These are phyloP conservation scores for Malassezia dermatis DNA, from an alignment of 1,284 basidiomycete genomes.

Conservation along the genomic window DNA sequence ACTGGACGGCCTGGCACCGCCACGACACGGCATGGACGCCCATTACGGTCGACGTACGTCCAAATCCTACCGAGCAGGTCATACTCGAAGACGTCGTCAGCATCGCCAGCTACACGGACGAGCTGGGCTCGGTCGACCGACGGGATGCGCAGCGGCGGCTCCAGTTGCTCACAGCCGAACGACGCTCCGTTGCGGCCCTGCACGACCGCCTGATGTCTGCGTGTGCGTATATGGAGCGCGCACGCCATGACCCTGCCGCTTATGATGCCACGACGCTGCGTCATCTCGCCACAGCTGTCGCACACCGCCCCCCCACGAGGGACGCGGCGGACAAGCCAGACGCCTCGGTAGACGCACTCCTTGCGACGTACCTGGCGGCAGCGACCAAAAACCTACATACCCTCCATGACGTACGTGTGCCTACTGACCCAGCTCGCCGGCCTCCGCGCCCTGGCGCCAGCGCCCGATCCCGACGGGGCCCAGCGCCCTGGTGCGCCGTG, in stretches of 20 bases:
- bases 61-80: conserved; percentile 49
- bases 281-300: conserved; percentile 68
- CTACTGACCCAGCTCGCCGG: conserved; percentile 4
- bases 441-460: not conserved
- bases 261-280: conserved; percentile 60
- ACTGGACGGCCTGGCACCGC: not conserved
- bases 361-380: conserved; percentile 72
- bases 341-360: conserved; percentile 59
- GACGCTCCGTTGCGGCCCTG: conserved; percentile 86
- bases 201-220: conserved; percentile 73
- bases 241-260: not conserved
- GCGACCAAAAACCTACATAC: conserved; percentile 75
- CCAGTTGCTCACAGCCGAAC: conserved; percentile 73
- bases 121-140: not conserved
- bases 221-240: conserved; percentile 56
- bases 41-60: not conserved
- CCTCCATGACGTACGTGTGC: conserved; percentile 62
- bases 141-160: conserved; percentile 54
- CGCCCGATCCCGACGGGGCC: not conserved
- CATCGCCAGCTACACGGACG: not conserved
- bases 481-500: not conserved
- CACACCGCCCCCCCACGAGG: conserved; percentile 39
- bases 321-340: not conserved
- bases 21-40: not conserved
- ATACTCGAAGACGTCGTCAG: conserved; percentile 44